Evolutionary conservation across 1,284 basidiomycete genomes (phyloP).

Genomic region (Heterobasidion occidentale): DNA sequence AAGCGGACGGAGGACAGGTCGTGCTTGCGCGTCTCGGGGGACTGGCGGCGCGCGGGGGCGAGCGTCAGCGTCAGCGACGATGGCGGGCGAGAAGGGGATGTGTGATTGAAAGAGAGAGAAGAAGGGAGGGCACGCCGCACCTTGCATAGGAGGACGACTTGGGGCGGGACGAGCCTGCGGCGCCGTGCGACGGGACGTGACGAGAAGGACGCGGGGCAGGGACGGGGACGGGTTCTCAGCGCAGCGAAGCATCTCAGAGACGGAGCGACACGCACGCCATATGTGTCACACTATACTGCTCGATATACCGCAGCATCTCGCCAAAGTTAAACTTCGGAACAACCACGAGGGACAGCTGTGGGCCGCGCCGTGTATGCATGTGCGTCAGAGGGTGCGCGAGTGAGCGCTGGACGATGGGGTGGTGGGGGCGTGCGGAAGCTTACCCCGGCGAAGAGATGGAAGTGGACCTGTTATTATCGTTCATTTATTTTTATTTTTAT

Average conservation of each 20-base stretch:
- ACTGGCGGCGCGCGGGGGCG: too few relatives aligned
- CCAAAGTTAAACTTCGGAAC: constrained; percentile 65
- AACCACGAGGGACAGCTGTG: constrained; percentile 53
- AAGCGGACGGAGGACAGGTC: constrained; percentile 53
- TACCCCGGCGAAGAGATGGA: not conserved
- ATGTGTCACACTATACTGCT: constrained; percentile 57
- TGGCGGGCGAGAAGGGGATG: too few relatives aligned
- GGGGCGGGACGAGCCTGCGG: constrained; percentile 61
- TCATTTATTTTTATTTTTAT: too few relatives aligned
- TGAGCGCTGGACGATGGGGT: too few relatives aligned
- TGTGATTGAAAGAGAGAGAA: too few relatives aligned
- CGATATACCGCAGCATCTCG: constrained; percentile 61
- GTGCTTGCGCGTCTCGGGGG: constrained; percentile 33
- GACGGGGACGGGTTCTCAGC: too few relatives aligned
- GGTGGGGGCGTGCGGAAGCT: too few relatives aligned
- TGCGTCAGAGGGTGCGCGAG: too few relatives aligned
- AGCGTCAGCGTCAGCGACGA: too few relatives aligned
- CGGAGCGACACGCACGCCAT: constrained; percentile 38
- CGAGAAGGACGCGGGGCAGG: not conserved
- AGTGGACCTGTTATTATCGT: not conserved
- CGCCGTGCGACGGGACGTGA: not conserved
- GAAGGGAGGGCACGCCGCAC: constrained; percentile 21
- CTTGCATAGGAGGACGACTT: constrained; percentile 49
- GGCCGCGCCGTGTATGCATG: too few relatives aligned
- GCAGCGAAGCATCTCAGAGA: too few relatives aligned